Percentiles rank a stretch among this genome's conserved stretches.
These are phyloP conservation scores for Sarocladium kiliense DNA, from an alignment of 2,329 filamentous ascomycete species.

Conservation along the genomic window DNA sequence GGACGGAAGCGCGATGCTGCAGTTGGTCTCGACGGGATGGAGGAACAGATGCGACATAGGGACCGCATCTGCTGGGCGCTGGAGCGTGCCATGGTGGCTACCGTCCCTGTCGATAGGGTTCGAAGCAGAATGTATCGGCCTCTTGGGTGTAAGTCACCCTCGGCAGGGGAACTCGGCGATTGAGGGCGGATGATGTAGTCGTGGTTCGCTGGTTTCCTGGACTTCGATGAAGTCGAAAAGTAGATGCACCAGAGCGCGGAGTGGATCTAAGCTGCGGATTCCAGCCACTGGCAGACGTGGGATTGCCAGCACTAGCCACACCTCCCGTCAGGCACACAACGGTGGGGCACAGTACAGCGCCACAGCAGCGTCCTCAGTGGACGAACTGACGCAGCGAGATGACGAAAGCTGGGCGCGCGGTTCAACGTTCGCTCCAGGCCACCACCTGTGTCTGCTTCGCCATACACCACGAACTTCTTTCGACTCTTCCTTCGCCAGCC, in stretches of 20 bases:
- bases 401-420: constrained; percentile 7
- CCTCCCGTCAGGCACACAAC: background rate
- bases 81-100: constrained; percentile 33
- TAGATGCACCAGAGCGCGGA: background rate
- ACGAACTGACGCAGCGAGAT: background rate
- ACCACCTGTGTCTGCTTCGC: background rate
- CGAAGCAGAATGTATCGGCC: background rate
- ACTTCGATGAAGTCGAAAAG: constrained; percentile 1
- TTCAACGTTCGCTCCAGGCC: background rate
- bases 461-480: background rate
- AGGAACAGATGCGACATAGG: constrained; percentile 40
- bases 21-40: constrained; percentile 21
- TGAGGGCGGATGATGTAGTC: background rate
- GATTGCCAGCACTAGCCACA: background rate
- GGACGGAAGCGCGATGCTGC: background rate
- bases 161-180: background rate
- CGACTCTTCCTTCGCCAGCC: background rate
- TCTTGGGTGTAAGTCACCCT: background rate
- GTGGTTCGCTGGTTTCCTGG: background rate
- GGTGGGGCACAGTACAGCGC: background rate
- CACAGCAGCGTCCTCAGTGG: background rate
- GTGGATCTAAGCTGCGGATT: background rate
- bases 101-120: background rate
- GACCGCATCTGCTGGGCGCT: constrained; percentile 26
- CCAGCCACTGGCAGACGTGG: background rate